These are phyloP conservation scores for Kodamaea fungicola DNA, from an alignment of 1,139 yeast species.

Conservation along the genomic window DNA sequence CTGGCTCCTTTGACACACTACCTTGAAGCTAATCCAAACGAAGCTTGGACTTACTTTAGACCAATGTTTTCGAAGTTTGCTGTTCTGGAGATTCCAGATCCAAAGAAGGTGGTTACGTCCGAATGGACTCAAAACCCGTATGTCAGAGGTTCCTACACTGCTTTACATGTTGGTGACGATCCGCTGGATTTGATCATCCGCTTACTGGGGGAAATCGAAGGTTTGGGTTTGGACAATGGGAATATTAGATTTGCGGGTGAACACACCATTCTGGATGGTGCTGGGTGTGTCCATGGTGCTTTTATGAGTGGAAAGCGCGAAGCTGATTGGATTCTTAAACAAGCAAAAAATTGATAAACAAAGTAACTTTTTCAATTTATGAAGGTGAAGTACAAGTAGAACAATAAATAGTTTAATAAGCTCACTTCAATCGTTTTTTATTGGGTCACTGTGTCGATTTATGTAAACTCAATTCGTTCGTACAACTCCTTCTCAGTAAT, in stretches of 20 bases:
- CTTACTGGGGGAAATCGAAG: slow-evolving; percentile 47
- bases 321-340: slow-evolving; percentile 51
- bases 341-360: not conserved
- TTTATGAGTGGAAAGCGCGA: slow-evolving; percentile 71
- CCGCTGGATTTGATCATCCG: slow-evolving; percentile 57
- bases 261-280: slow-evolving; percentile 71
- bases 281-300: slow-evolving; percentile 85
- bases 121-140: slow-evolving; percentile 72
- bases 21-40: slow-evolving; percentile 31
- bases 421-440: too few species aligned
- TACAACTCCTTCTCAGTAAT: too few species aligned
- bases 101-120: slow-evolving; percentile 52
- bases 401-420: too few species aligned
- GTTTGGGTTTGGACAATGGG: slow-evolving; percentile 41
- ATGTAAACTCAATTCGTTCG: too few species aligned
- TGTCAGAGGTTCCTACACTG: slow-evolving; percentile 73
- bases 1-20: slow-evolving; percentile 68
- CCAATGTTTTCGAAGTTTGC: slow-evolving; percentile 32
- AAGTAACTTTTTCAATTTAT: too few species aligned
- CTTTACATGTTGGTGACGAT: slow-evolving; percentile 64
- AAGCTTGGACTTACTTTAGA: slow-evolving; percentile 39
- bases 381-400: too few species aligned
- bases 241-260: slow-evolving; percentile 79
- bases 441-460: too few species aligned
- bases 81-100: slow-evolving; percentile 22